Base-by-base conservation (phyloP, 2,329 filamentous ascomycete genomes). In the Drechmeria coniospora region DNA sequence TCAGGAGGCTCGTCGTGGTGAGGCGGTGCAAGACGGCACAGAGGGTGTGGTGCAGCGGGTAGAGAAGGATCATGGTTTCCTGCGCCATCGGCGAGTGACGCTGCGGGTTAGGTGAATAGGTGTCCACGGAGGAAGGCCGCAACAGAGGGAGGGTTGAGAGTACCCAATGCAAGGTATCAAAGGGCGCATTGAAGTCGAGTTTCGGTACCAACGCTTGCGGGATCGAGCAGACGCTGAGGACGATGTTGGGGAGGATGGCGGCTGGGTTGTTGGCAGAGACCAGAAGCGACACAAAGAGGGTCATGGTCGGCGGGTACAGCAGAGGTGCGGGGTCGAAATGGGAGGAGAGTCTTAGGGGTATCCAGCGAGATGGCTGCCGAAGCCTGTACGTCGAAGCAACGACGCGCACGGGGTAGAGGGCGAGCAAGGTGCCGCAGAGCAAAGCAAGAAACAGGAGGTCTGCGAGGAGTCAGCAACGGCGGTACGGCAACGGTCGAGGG, bases 301-400 rank as follows among this genome's bases (percentile, higher is more conserved):
- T 82, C 17, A 93, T 63, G 3, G 75, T 54, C 5, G 78, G 67
- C 12, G 87, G 87, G 47, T 94, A 95, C 32, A 94, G 53, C n/a
- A 93, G 63, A 8, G 86, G 82, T 6, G 87, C 87, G 3, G 84
- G 86, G 45, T 95, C 87, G 51, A 94, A 92, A n/a, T 69, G 65
- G 4, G 72, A 57, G 1, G 84, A 83, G 21, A 93, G 59, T 17
- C 47, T 46, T 20, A 75, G 42, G 2, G 59, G 55, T 17, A 61
- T 38, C 32, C 36, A 40, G 16, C 36, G 50, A n/a, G 50, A 50
- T 3, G 60, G 50, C 4, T 37, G 47, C 12, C 51, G 47, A 15
- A 53, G 50, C 13, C 46, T 46, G 31, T 61, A 58, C 2, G 57
- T 53, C 61, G 67, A 67, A 12, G 53, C 37, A 5, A 61, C 43